Conservation (phyloP, 768 basidiomycete genomes). For the Boletus sp. region DNA sequence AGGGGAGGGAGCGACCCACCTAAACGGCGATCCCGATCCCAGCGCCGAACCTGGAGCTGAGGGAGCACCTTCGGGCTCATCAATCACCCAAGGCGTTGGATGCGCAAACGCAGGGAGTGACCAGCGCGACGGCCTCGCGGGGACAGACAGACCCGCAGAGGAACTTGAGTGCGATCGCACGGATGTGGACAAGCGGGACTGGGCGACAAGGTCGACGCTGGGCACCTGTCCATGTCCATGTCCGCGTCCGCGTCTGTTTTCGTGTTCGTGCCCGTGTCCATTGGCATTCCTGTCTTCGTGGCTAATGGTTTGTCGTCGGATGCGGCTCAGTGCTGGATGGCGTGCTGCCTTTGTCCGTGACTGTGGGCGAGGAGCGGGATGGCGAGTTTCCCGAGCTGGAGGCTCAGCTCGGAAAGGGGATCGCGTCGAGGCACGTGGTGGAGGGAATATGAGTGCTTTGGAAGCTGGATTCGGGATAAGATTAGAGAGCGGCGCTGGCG, state of each 20-base stretch:
- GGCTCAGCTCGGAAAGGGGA: constrained; percentile 19
- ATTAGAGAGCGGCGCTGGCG: background rate
- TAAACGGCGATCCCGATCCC: background rate
- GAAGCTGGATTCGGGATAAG: background rate
- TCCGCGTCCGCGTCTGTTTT: background rate
- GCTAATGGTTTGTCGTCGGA: constrained; percentile 17
- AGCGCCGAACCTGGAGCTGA: background rate
- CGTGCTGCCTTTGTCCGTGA: constrained; percentile 1
- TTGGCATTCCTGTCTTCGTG: background rate
- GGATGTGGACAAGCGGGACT: constrained; percentile 14
- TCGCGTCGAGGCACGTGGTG: constrained; percentile 15
- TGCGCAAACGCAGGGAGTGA: constrained; percentile 15
- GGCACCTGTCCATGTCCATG: constrained; percentile 6
- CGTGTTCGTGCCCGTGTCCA: background rate
- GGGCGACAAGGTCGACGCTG: constrained; percentile 21
- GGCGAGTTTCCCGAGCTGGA: background rate
- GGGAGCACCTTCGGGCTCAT: background rate
- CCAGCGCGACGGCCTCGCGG: constrained; percentile 7
- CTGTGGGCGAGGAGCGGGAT: background rate
- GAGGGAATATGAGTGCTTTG: constrained; percentile 11
- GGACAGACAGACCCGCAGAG: background rate
- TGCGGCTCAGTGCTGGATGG: constrained; percentile 9
- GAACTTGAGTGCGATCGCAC: constrained; percentile 9
- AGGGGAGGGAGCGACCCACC: background rate
- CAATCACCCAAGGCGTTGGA: constrained; percentile 1